Conservation (phyloP, 768 basidiomycete species). For the Trametopsis cervina region DNA sequence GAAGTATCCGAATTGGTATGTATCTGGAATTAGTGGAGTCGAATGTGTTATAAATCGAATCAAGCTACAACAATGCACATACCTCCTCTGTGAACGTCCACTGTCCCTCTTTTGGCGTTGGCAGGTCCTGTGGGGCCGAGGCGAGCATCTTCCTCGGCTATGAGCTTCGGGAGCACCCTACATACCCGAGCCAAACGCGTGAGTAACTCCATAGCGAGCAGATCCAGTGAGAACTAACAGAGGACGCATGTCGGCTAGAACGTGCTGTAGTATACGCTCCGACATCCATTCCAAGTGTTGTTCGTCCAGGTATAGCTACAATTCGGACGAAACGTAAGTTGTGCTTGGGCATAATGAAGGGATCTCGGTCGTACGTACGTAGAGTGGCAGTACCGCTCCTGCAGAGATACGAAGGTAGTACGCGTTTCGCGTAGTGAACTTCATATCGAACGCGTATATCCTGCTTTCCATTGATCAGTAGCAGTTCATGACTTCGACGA, state of each 20-base stretch:
- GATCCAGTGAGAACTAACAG: constrained; percentile 33
- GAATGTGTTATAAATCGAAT: too few relatives aligned
- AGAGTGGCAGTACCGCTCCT: constrained; percentile 68
- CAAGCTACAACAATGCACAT: too few relatives aligned
- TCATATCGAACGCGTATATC: constrained; percentile 32
- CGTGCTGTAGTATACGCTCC: constrained; percentile 69
- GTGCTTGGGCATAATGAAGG: too few relatives aligned
- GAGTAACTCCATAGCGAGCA: background rate
- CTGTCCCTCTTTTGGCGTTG: constrained; percentile 55
- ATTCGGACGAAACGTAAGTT: background rate
- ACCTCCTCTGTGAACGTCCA: constrained; percentile 87
- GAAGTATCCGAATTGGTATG: constrained; percentile 90
- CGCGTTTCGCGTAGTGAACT: constrained; percentile 65
- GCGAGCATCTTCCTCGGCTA: constrained; percentile 45
- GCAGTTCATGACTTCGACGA: too few relatives aligned
- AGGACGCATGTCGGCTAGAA: constrained; percentile 73
- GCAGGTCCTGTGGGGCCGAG: constrained; percentile 33
- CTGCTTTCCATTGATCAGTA: background rate
- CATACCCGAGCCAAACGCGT: constrained; percentile 2
- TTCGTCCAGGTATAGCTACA: constrained; percentile 80
- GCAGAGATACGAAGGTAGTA: constrained; percentile 81
- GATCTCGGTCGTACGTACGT: constrained; percentile 37
- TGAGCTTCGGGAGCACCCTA: constrained; percentile 64
- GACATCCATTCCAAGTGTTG: constrained; percentile 90
- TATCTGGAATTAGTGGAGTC: too few relatives aligned